A percentile compares a stretch with the other conserved stretches of the same genome.
Conservation (phyloP, 805 yeast genomes). For the Yamadazyma nakazawae region DNA sequence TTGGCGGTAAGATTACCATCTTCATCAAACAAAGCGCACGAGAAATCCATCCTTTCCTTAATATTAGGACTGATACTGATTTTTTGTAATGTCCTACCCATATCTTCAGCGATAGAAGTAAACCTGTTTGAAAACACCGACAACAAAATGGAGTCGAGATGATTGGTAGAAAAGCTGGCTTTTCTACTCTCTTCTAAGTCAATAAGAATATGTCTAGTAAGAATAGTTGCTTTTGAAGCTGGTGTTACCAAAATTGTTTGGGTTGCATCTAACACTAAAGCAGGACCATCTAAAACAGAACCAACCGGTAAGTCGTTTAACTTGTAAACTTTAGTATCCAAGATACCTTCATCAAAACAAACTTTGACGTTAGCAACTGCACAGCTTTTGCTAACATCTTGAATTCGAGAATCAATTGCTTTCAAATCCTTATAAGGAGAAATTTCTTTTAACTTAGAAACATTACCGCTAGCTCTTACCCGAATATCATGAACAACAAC, state of each 20-base stretch:
- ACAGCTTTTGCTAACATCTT: too few relatives aligned
- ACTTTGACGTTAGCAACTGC: conserved; percentile 1
- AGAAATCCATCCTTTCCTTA: conserved; percentile 78
- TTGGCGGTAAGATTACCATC: conserved; percentile 80
- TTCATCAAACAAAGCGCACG: conserved; percentile 78
- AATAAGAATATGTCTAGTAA: conserved; percentile 62
- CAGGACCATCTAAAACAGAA: conserved; percentile 60
- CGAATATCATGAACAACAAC: conserved; percentile 71
- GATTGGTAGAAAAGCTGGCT: conserved; percentile 10
- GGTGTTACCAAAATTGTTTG: conserved; percentile 79
- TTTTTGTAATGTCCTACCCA: conserved; percentile 78
- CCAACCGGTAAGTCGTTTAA: conserved; percentile 56
- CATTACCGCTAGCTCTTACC: conserved; percentile 65
- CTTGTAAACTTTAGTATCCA: conserved; percentile 46
- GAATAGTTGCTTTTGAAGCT: conserved; percentile 49
- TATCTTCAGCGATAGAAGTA: conserved; percentile 89
- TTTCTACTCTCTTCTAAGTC: conserved; percentile 18
- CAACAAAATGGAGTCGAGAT: conserved; percentile 63
- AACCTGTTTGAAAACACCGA: conserved; percentile 81
- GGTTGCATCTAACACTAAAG: conserved; percentile 73
- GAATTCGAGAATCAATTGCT: neutral
- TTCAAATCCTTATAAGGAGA: conserved; percentile 41
- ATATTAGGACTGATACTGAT: conserved; percentile 82
- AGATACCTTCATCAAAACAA: conserved; percentile 55
- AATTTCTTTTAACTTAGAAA: conserved; percentile 44